Percentiles rank a stretch among this genome's conserved stretches.
Evolutionary conservation across 371 early-diverging fungal species (phyloP).

Genomic region (Rhizopus delemar): DNA sequence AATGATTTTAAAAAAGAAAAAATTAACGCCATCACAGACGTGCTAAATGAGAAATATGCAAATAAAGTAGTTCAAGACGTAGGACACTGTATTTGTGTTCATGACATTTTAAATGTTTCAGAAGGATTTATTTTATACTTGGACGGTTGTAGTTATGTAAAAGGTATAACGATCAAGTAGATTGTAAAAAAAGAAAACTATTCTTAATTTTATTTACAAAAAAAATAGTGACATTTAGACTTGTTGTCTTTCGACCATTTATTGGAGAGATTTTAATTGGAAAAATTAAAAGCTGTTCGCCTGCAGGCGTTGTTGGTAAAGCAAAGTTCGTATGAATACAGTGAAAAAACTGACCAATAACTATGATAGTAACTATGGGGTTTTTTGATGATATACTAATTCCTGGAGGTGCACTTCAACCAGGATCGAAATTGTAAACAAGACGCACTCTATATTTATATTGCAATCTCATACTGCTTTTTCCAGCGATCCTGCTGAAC

Average conservation of each 20-base stretch:
- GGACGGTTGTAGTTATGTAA: slow-evolving; percentile 79
- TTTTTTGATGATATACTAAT: slow-evolving; percentile 93
- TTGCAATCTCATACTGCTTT: not conserved
- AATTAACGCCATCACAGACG: slow-evolving; percentile 80
- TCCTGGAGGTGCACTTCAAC: slow-evolving; percentile 66
- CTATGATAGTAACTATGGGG: slow-evolving; percentile 69
- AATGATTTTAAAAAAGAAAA: slow-evolving; percentile 73
- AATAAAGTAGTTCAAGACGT: slow-evolving; percentile 92
- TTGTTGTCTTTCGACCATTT: slow-evolving; percentile 92
- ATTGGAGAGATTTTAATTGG: slow-evolving; percentile 86
- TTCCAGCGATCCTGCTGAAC: slow-evolving; percentile 65
- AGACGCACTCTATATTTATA: not conserved
- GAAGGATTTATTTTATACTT: slow-evolving; percentile 85
- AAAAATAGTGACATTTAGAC: slow-evolving; percentile 68
- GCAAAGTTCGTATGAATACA: not conserved
- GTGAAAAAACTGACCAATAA: not conserved
- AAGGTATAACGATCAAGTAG: slow-evolving; percentile 42
- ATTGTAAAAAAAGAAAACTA: not conserved
- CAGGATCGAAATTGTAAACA: slow-evolving; percentile 63
- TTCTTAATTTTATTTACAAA: too few relatives aligned
- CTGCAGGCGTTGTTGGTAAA: slow-evolving; percentile 57
- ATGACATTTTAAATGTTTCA: slow-evolving; percentile 75
- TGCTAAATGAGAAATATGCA: slow-evolving; percentile 87
- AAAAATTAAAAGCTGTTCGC: slow-evolving; percentile 70
- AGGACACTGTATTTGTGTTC: slow-evolving; percentile 86